Evolutionary conservation across 345 rosid species (phyloP).

Genomic region (Microcos paniculata): DNA sequence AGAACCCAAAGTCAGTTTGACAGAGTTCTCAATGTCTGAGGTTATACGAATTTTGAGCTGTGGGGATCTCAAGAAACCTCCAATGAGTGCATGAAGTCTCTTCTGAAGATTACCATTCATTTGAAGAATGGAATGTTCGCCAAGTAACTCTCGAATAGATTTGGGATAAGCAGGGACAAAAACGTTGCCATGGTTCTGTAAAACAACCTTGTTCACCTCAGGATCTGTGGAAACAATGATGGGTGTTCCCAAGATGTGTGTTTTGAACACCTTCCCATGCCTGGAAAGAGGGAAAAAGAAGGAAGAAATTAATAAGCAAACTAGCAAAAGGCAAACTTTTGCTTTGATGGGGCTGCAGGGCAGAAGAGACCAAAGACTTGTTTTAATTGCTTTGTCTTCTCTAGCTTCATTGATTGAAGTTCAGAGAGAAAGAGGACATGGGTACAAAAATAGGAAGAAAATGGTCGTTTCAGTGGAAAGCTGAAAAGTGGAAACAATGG

Average conservation of each 20-base stretch:
- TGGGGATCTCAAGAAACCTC: constrained; percentile 79
- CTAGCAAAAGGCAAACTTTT: neutral
- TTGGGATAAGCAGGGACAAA: constrained; percentile 94
- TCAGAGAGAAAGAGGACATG: neutral
- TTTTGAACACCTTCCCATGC: constrained; percentile 84
- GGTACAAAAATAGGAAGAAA: neutral
- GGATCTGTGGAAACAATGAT: constrained; percentile 90
- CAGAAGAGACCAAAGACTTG: neutral
- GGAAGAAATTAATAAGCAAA: constrained; percentile 22
- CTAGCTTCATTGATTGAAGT: constrained; percentile 2
- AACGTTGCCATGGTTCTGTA: constrained; percentile 75
- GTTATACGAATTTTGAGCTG: constrained; percentile 65
- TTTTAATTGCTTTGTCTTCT: neutral
- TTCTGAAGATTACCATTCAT: constrained; percentile 74
- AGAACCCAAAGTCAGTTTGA: constrained; percentile 47
- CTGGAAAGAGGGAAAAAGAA: constrained; percentile 22
- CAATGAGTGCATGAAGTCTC: constrained; percentile 70
- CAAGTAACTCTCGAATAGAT: constrained; percentile 65
- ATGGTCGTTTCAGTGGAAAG: neutral
- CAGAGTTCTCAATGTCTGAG: constrained; percentile 55
- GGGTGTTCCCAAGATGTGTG: constrained; percentile 89
- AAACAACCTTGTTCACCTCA: constrained; percentile 82
- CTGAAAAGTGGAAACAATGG: neutral
- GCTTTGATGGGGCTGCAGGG: neutral
- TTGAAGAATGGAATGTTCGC: constrained; percentile 74